Percentiles rank a stretch among this genome's conserved stretches.
These are phyloP conservation scores for Phytophthora europaea DNA, from an alignment of 352 stramenopile species.

Conservation along the genomic window DNA sequence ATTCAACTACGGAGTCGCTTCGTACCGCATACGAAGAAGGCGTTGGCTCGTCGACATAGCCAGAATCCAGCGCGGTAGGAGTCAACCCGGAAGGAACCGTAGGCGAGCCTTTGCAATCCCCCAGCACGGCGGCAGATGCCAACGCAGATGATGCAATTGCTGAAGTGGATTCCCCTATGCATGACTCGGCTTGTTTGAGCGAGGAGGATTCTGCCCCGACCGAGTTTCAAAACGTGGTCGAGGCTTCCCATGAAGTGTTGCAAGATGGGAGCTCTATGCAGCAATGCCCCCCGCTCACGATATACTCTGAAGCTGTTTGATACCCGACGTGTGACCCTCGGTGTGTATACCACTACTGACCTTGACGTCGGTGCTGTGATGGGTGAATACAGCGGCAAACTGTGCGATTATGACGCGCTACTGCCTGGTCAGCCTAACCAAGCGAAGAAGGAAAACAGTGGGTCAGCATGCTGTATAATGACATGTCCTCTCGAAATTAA, in stretches of 20 bases:
- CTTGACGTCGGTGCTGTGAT: slow-evolving; percentile 4
- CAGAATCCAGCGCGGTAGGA: too few species aligned
- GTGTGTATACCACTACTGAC: slow-evolving; percentile 1
- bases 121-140: too few species aligned
- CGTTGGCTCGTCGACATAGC: too few species aligned
- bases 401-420: slow-evolving; percentile 1
- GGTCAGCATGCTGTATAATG: slow-evolving; percentile 8
- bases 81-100: too few species aligned
- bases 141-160: too few species aligned
- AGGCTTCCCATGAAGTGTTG: background rate
- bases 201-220: too few species aligned
- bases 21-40: too few species aligned
- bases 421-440: background rate
- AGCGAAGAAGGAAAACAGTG: slow-evolving; percentile 11
- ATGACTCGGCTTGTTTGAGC: too few species aligned
- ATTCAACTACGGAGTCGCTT: too few species aligned
- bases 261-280: slow-evolving; percentile 7
- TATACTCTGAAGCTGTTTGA: slow-evolving; percentile 7
- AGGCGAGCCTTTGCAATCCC: too few species aligned
- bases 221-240: too few species aligned
- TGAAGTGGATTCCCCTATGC: too few species aligned
- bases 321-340: background rate
- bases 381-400: slow-evolving; percentile 3
- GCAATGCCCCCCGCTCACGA: slow-evolving; percentile 1
- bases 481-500: background rate